These are phyloP conservation scores for Cynara cardunculus DNA, from an alignment of 129 eudicot genomes.

Conservation along the genomic window DNA sequence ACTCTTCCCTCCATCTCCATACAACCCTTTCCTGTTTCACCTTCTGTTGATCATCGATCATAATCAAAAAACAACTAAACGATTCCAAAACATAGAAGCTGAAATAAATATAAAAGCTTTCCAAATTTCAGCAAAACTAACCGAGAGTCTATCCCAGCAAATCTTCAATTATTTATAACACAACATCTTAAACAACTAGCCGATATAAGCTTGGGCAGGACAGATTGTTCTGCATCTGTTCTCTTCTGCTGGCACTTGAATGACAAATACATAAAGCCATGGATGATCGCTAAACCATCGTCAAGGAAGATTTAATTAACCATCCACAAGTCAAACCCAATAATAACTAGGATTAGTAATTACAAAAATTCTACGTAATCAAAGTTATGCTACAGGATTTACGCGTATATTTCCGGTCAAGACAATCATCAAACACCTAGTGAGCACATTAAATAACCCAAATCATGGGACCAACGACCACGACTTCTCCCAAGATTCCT, in stretches of 20 bases:
- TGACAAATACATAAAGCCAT: neutral
- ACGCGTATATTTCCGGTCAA: constrained; percentile 11
- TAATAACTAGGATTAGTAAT: neutral
- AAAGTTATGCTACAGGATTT: constrained; percentile 5
- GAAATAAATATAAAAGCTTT: neutral
- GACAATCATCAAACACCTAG: constrained; percentile 20
- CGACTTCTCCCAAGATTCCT: neutral
- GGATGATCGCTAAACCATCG: constrained; percentile 5
- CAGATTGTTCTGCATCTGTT: neutral
- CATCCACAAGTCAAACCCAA: constrained; percentile 17
- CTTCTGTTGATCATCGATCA: constrained; percentile 22
- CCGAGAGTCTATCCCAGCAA: neutral
- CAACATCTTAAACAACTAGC: neutral
- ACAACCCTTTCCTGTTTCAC: constrained; percentile 17
- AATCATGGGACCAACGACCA: constrained; percentile 1
- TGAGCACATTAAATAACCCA: constrained; percentile 8
- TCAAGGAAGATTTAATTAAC: neutral
- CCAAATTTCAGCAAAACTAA: neutral
- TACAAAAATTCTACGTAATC: neutral
- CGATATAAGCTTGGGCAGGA: neutral
- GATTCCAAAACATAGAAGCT: neutral
- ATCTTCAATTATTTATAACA: neutral
- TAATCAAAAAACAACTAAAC: neutral
- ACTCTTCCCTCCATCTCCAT: constrained; percentile 58
- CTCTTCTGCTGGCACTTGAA: constrained; percentile 2